These are phyloP conservation scores for Onygenales sp. DNA, from an alignment of 2,329 filamentous ascomycete genomes.

Conservation along the genomic window DNA sequence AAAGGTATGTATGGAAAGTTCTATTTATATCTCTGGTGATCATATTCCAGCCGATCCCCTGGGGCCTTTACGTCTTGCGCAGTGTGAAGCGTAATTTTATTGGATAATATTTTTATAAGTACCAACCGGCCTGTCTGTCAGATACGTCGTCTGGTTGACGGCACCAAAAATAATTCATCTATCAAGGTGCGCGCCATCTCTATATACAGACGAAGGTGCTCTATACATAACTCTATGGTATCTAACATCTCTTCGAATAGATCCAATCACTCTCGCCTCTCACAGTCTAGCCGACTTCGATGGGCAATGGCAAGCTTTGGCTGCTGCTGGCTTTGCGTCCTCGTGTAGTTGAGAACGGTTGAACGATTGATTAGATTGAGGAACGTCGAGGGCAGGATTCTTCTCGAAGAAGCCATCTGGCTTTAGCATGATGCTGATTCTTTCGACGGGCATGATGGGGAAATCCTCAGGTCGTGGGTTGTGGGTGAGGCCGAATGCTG, in stretches of 20 bases:
- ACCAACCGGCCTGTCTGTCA: too few species aligned
- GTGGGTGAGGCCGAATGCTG: conserved; percentile 50
- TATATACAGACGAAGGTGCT: not conserved
- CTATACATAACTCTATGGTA: not conserved
- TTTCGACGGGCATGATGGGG: conserved; percentile 41
- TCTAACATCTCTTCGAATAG: too few species aligned
- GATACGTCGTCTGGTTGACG: too few species aligned
- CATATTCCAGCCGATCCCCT: too few species aligned
- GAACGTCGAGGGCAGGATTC: conserved; percentile 42
- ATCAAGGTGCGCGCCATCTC: not conserved
- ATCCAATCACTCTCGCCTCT: not conserved
- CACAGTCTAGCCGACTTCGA: not conserved
- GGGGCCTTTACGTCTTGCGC: too few species aligned
- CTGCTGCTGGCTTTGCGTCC: not conserved
- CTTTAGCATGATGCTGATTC: conserved; percentile 34
- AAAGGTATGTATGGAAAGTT: too few species aligned
- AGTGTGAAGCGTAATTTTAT: too few species aligned
- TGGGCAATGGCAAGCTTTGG: not conserved
- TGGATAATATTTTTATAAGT: too few species aligned
- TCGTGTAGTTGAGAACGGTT: not conserved
- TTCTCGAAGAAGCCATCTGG: conserved; percentile 45
- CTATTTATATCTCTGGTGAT: too few species aligned
- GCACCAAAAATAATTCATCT: too few species aligned
- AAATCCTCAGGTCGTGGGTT: conserved; percentile 57
- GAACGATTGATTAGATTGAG: conserved; percentile 20